phyloP scores from a whole-genome alignment of 2,329 filamentous ascomycete species.

The Fusarium beomiforme region DNA sequence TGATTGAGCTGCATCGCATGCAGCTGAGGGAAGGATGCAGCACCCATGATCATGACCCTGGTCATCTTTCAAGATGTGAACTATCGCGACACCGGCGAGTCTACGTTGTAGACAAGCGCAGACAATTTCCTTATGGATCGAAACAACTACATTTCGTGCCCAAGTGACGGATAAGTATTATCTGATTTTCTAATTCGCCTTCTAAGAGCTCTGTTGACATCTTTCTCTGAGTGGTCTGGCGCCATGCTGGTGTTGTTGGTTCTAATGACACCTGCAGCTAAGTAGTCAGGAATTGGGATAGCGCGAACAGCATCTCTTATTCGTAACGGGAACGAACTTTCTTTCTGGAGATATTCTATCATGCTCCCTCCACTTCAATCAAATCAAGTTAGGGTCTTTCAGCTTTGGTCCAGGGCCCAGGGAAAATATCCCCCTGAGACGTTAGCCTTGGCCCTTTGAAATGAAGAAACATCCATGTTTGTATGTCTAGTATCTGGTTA shows the following conservation, averaged over 20 bases:
- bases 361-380: not conserved
- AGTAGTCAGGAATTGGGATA: not conserved
- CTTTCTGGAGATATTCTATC: not conserved
- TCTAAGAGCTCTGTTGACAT: not conserved
- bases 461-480: not conserved
- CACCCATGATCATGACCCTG: not conserved
- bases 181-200: not conserved
- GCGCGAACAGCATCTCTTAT: slow-evolving; percentile 37
- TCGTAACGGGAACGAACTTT: not conserved
- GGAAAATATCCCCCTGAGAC: not conserved
- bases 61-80: not conserved
- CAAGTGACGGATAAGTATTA: not conserved
- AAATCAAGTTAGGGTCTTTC: not conserved
- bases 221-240: not conserved
- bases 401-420: not conserved
- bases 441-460: not conserved
- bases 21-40: slow-evolving; percentile 9
- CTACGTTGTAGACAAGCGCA: not conserved
- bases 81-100: not conserved
- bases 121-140: no score
- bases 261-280: not conserved
- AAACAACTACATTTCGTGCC: not conserved
- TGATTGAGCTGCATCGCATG: not conserved
- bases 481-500: not conserved
- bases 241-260: slow-evolving; percentile 14